Evolutionary conservation across 768 basidiomycete species (phyloP).

Genomic region (Postia placenta): DNA sequence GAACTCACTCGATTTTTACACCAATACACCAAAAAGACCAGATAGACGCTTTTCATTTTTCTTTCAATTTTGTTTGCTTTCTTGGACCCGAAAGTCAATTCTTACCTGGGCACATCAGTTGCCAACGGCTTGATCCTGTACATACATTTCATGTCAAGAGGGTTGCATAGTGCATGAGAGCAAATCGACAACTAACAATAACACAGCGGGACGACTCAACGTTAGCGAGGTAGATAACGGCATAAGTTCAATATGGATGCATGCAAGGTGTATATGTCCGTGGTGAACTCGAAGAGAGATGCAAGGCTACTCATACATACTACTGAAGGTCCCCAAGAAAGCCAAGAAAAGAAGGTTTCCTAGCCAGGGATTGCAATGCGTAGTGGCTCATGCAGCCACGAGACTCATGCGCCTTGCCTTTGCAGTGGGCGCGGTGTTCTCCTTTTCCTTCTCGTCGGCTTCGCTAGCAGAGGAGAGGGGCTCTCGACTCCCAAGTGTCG

Average conservation of each 20-base stretch:
- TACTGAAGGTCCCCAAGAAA: background rate
- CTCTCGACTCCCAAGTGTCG: slow-evolving; percentile 26
- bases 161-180: background rate
- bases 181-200: background rate
- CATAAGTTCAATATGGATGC: slow-evolving; percentile 14
- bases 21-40: too few species aligned
- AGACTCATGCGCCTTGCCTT: slow-evolving; percentile 19
- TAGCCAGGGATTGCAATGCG: background rate
- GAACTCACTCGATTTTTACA: too few species aligned
- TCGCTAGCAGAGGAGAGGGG: slow-evolving; percentile 33
- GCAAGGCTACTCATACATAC: background rate
- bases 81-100: too few species aligned
- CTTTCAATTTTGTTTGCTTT: too few species aligned
- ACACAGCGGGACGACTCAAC: slow-evolving; percentile 12
- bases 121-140: too few species aligned
- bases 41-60: too few species aligned
- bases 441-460: slow-evolving; percentile 57
- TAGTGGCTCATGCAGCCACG: slow-evolving; percentile 10
- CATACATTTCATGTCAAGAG: background rate
- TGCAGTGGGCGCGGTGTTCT: slow-evolving; percentile 25
- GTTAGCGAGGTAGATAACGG: slow-evolving; percentile 16
- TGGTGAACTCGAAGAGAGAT: background rate
- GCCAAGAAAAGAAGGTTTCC: background rate
- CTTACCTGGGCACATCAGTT: too few species aligned
- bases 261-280: slow-evolving; percentile 5